These are phyloP conservation scores for Porphyrellus cyaneotinctus DNA, from an alignment of 768 basidiomycete genomes.

Conservation along the genomic window DNA sequence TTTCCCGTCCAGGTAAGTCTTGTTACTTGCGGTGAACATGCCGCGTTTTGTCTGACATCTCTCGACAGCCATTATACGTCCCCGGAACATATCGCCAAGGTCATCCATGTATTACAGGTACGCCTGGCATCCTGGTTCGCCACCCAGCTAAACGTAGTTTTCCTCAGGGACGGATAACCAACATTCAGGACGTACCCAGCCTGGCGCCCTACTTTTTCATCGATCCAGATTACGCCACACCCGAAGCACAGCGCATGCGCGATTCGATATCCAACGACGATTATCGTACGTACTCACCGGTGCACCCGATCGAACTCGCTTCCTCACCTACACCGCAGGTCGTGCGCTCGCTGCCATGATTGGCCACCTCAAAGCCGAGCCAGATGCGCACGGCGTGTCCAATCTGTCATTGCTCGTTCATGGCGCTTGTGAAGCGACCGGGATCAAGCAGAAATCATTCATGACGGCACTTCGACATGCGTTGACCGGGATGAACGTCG, in stretches of 20 bases:
- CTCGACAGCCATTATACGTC: conserved; percentile 43
- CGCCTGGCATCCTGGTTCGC: neutral
- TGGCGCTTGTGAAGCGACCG: conserved; percentile 38
- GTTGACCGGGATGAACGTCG: conserved; percentile 78
- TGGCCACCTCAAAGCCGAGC: neutral
- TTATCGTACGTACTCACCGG: conserved; percentile 39
- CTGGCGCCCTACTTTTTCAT: conserved; percentile 77
- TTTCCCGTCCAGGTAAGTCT: conserved; percentile 54
- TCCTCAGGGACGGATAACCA: conserved; percentile 61
- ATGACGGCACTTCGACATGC: conserved; percentile 76
- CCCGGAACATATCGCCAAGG: conserved; percentile 57
- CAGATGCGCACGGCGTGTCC: neutral
- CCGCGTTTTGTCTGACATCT: neutral
- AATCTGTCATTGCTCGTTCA: conserved; percentile 40
- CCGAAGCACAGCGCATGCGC: conserved; percentile 54
- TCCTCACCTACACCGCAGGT: neutral
- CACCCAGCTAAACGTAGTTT: neutral
- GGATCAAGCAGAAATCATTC: conserved; percentile 47
- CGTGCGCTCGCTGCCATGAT: conserved; percentile 8
- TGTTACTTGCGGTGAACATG: neutral
- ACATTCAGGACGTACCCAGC: conserved; percentile 64
- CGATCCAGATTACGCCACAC: conserved; percentile 54
- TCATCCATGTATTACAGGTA: conserved; percentile 62
- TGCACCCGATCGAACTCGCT: neutral
- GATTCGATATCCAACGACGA: conserved; percentile 37